Evolutionary conservation across 345 rosid genomes (phyloP).

Genomic region (Erysimum cheiranthoides): DNA sequence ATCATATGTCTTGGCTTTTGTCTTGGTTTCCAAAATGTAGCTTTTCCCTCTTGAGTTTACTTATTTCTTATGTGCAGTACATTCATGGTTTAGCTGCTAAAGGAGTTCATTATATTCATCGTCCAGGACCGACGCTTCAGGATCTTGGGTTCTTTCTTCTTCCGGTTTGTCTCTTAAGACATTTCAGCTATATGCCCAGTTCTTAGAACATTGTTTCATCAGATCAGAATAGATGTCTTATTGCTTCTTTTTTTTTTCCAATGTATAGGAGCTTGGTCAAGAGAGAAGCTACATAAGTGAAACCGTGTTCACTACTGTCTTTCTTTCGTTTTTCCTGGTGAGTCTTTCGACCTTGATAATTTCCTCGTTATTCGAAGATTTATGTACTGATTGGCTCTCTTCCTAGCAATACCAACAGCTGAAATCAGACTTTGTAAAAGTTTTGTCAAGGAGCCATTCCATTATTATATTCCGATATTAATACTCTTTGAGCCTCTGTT

Average conservation of each 20-base stretch:
- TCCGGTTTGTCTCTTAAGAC: conserved; percentile 63
- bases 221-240: conserved; percentile 23
- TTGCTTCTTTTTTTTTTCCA: conserved; percentile 21
- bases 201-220: neutral
- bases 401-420: neutral
- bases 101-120: conserved; percentile 94
- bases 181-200: conserved; percentile 10
- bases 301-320: conserved; percentile 69
- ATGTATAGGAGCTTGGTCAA: conserved; percentile 88
- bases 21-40: conserved; percentile 13
- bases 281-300: conserved; percentile 94
- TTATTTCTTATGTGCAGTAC: conserved; percentile 36
- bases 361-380: neutral
- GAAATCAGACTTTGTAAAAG: neutral
- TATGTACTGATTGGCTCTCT: neutral
- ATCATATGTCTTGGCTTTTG: conserved; percentile 18
- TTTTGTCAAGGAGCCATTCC: neutral
- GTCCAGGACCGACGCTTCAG: conserved; percentile 84
- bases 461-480: conserved; percentile 11
- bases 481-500: conserved; percentile 33
- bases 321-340: conserved; percentile 79
- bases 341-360: conserved; percentile 42
- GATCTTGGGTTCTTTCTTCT: conserved; percentile 89
- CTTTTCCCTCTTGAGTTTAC: neutral
- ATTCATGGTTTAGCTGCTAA: conserved; percentile 79